phyloP scores from a whole-genome alignment of 768 basidiomycete genomes.

The Lentinula raphanica region DNA sequence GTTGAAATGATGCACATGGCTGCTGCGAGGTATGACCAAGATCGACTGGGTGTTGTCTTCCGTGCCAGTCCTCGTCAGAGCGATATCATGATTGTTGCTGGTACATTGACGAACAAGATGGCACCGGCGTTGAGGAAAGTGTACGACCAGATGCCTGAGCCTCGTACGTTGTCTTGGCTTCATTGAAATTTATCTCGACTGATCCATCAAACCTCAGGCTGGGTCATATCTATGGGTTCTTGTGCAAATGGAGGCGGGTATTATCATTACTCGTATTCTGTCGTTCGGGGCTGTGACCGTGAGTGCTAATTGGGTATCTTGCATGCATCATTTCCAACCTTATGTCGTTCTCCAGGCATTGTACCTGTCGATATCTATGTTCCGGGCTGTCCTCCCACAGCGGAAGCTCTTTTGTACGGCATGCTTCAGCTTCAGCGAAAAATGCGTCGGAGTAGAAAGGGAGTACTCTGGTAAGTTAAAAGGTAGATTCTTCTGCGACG shows the following conservation, averaged over 20 bases:
- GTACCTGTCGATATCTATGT: slow-evolving; percentile 99
- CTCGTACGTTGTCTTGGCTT: slow-evolving; percentile 46
- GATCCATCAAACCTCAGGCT: slow-evolving; percentile 43
- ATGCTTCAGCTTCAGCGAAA: slow-evolving; percentile 97
- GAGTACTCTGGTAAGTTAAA: slow-evolving; percentile 70
- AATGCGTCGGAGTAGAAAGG: slow-evolving; percentile 85
- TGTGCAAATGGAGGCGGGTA: slow-evolving; percentile 98
- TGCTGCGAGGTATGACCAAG: slow-evolving; percentile 97
- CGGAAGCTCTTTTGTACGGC: slow-evolving; percentile 95
- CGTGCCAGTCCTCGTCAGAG: slow-evolving; percentile 98
- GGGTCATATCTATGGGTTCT: slow-evolving; percentile 99
- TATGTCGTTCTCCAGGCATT: slow-evolving; percentile 52
- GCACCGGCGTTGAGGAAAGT: slow-evolving; percentile 95
- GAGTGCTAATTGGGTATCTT: slow-evolving; percentile 22
- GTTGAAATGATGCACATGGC: slow-evolving; percentile 99
- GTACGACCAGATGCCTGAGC: slow-evolving; percentile 98
- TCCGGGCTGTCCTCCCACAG: slow-evolving; percentile 90
- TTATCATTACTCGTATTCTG: slow-evolving; percentile 98
- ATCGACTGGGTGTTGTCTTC: slow-evolving; percentile 94
- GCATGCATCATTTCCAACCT: slow-evolving; percentile 7
- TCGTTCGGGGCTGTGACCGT: slow-evolving; percentile 98
- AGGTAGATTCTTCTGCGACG: background rate
- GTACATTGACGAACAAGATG: slow-evolving; percentile 99
- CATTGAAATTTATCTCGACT: slow-evolving; percentile 1
- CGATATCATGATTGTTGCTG: slow-evolving; percentile 99